Base-by-base conservation (phyloP, 345 rosid genomes). In the Stellera chamaejasme region DNA sequence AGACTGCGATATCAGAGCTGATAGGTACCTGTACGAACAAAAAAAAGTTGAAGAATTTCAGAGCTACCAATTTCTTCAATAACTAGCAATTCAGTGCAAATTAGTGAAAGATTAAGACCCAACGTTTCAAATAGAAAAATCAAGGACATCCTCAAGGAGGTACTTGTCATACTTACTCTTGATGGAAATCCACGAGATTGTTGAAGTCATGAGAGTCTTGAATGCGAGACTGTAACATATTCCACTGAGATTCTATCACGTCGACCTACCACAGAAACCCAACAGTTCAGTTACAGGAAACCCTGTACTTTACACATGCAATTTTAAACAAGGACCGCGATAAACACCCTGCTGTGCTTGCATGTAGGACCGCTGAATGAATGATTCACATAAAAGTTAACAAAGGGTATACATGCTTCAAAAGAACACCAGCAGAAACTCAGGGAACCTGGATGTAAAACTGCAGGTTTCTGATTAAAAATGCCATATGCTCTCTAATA, bases 231-330 rank as follows among this genome's bases (percentile, higher is more conserved):
- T 82, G 96, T 73, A 89, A 66, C 71, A 89, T 83, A 64, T 93
- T 89, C 99, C 99, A 93, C 61, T 93, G 99, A 68, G 99, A 89
- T 82, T 93, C 99, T 71, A 93, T 84, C 71, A 89, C 99, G 59
- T 89, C 96, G 68, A 93, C 97, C 99, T 84, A 61, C 60, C 58
- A 58, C 36, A 62, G 27, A 60, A 32, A 61, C 43, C 52, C 56
- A 41, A 55, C 23, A 54, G 15, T 12, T 46, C 46, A 5, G 42
- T 27, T 10, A 45, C 28, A 11, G 48, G 15, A 41, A 48, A 52
- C 46, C 32, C 43, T 32, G 39, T 32, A 32, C 43, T 32, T 5
- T 32, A 32, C 9, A 32, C 39, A 32, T 32, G 39, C 39, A 32
- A 32, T 32, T 32, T 5, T 32, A 32, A 32, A 32, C 39, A 32